Evolutionary conservation across 1,284 basidiomycete genomes (phyloP), one percentile per base, ranked within the genome.

Genomic region (Marasmius tenuissimus): DNA sequence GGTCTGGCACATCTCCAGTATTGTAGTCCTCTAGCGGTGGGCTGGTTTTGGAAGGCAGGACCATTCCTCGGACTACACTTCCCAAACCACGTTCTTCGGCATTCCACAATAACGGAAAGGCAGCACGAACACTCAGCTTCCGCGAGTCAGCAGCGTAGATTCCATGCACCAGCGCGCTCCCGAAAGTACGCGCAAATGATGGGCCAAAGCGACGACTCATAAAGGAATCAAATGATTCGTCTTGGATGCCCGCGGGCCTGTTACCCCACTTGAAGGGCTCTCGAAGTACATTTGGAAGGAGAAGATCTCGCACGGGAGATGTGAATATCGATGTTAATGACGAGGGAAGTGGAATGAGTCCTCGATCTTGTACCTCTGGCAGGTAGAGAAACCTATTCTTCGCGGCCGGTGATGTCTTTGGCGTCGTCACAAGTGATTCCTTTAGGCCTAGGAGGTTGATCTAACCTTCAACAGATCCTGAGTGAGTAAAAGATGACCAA

Each of bases 221-320:
- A 69, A 98, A 94, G 0, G 83, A 74, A 67, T 97, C 88, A 18
- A 98, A 81, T 3, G 89, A 91, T 71, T 98, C 96, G 72, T 98
- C 96, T 1, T 72, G 66, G 9, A 73, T 63, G 18, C 70, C 71
- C 35, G 62, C 50, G 12, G 74, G 78, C 48, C 80, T 76, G 50
- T 82, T 84, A 16, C 72, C 67, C 1, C 69, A 70, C 20, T 73
- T 79, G 66, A 91, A 82, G 0, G 84, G 79, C 66, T 96, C 95
- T 1, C 72, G 67, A 3, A 89, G 66, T 4, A 88, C 70, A 0
- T 86, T 79, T 0, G 81, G 78, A 16, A 92, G 68, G 5, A 93
- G 73, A 35, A 82, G 68, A 18, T 76, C 74, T 57, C 79, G 71
- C n/a, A 91, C 70, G 8, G 83, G 83, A 0, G 84, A 84, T 16